Percentiles rank a stretch among this genome's conserved stretches.
phyloP scores from a whole-genome alignment of 2,329 filamentous ascomycete species.

The Alternaria metachromatica region DNA sequence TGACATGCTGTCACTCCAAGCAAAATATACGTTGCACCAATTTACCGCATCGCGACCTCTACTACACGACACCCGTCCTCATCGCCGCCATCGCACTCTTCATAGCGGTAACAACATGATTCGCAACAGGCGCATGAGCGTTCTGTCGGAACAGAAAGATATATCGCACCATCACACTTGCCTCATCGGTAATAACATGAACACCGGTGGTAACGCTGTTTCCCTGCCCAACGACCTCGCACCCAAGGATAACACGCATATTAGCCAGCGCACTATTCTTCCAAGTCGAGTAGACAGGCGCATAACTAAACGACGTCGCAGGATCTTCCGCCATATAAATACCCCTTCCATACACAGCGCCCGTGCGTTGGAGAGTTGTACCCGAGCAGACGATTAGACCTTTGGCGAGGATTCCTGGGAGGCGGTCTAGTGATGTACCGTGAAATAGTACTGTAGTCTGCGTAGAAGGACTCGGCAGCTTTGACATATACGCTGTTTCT shows the following conservation, averaged over 20 bases:
- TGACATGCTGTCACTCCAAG: background rate
- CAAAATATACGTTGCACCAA: background rate
- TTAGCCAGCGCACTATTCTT: constrained; percentile 32
- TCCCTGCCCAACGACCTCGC: constrained; percentile 36
- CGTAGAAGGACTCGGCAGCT: constrained; percentile 9
- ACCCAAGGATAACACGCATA: constrained; percentile 39
- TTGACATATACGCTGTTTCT: constrained; percentile 29
- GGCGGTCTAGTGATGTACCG: constrained; percentile 41
- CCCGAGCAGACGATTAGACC: constrained; percentile 36
- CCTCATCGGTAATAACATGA: constrained; percentile 36
- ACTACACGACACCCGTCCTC: constrained; percentile 20
- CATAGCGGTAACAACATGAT: constrained; percentile 29
- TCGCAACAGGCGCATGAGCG: constrained; percentile 27
- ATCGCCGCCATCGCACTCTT: constrained; percentile 27
- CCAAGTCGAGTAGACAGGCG: constrained; percentile 31
- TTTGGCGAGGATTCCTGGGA: constrained; percentile 40
- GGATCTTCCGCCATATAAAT: constrained; percentile 45
- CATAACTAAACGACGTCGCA: constrained; percentile 31
- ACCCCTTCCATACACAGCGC: constrained; percentile 40
- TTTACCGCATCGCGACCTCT: background rate
- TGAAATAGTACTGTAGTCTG: constrained; percentile 40
- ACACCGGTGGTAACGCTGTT: constrained; percentile 25
- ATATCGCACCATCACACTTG: constrained; percentile 44
- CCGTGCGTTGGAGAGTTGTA: constrained; percentile 39
- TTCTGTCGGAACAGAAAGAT: constrained; percentile 32